Base-by-base conservation (phyloP, 2,329 filamentous ascomycete genomes). In the Phialophora expanda region DNA sequence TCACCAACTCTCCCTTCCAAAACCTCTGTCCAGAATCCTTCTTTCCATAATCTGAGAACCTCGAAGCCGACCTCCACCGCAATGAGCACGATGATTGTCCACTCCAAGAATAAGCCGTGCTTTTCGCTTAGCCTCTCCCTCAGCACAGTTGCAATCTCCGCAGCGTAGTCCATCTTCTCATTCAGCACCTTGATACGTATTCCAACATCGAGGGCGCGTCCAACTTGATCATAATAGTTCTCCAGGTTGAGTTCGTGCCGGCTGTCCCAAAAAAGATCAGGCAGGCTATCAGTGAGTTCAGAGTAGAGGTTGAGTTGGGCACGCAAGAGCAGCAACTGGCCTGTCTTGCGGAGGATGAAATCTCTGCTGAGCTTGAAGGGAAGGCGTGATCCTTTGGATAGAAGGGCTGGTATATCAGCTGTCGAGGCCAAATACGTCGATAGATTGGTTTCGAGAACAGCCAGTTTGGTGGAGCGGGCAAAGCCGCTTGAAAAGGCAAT, bases 121-220 rank as follows among this genome's bases (percentile, higher is more conserved):
- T 92, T 92, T 82, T 98, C 93, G 75, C 91, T 96, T 62, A 96
- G 84, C 75, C 93, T 89, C 77, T 97, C 92, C 65, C 95, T 85
- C 67, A 98, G 80, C 17, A 98, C 93, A 60, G 85, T 91, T 6
- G 95, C 93, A 76, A 97, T 97, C 77, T 98, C 94, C 74, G 95
- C 91, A 0, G 94, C 95, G 76, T 99, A 98, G 75, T 97, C 94
- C 87, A 99, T 96, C 81, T 96, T 96, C 80, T 96, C 92, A 77
- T 99, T 99, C 72, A 98, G 80, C 20, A 92, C 89, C 73, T 91
- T 91, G 79, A 98, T 98, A 58, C 95, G 86, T 28, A 95, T 91
- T 38, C 91, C 91, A 26, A 98, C 93, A 77, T 98, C 95, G 41
- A 99, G 84, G 0, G 93, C 92, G 62, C 89, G 87, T 48, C 94